Evolutionary conservation across 495 filamentous ascomycete genomes (phyloP), one percentile per base, ranked within the genome.

Genomic region (Penicillium pulvis): DNA sequence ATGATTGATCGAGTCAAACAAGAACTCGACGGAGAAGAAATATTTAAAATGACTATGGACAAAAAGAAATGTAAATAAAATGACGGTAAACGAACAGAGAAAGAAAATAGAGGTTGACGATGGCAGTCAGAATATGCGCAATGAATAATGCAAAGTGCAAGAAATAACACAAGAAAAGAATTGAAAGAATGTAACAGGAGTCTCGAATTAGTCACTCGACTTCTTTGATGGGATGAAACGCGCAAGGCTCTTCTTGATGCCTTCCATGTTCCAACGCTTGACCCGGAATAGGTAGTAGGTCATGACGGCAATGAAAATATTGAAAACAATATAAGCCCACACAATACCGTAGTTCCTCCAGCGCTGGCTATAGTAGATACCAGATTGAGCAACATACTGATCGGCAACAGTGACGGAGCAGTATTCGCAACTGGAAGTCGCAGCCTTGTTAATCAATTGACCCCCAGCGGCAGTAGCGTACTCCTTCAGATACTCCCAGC

Each of bases 321-420:
- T 97, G 74, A 94, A 90, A 20, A 81, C 71, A 55, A 93, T 79
- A 64, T 86, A 95, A 1, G 75, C 85, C 73, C 80, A 93, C 59
- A 88, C 69, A 20, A 90, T 72, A 9, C 88, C 89, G 56, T 91
- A 87, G 68, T 92, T 87, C 53, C 87, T 79, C 87, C 87, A 90
- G 49, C 83, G 72, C n/a, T 88, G 79, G 3, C 58, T 60, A 60
- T 84, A 91, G n/a, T 74, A 35, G 10, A 83, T 78, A 23, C 71
- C 71, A 3, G 87, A 64, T 1, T 49, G 8, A 0, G 59, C 69
- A 36, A 94, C 72, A 71, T 85, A 93, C 12, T 72, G 70, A 61
- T 94, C 87, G 1, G 89, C 88, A 31, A 78, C 69, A 0, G 56
- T 63, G 23, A 90, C 57, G 5, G 80, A 33, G 75, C 91, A 95